phyloP scores from a whole-genome alignment of 306 rosid genomes.

The Gleditsia sinensis region DNA sequence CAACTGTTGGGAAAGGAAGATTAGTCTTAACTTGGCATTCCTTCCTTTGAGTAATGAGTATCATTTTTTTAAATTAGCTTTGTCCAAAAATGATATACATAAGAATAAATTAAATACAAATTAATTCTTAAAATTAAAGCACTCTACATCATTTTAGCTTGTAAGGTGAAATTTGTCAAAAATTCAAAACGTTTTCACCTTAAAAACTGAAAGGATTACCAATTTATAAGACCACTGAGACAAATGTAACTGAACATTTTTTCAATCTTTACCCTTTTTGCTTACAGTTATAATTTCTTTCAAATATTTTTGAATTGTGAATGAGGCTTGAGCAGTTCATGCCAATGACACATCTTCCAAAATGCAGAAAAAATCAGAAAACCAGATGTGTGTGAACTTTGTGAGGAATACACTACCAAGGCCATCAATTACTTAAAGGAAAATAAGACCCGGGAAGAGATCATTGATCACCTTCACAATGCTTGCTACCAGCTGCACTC shows the following conservation, averaged over 20 bases:
- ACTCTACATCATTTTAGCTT: neutral
- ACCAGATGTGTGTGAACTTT: slow-evolving; percentile 68
- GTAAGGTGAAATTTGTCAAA: neutral
- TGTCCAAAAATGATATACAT: too few relatives aligned
- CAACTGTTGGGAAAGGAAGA: slow-evolving; percentile 4
- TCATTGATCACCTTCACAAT: slow-evolving; percentile 53
- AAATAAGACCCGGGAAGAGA: slow-evolving; percentile 74
- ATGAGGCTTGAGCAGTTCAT: neutral
- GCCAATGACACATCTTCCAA: slow-evolving; percentile 22
- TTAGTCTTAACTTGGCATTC: neutral
- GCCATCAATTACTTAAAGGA: slow-evolving; percentile 65
- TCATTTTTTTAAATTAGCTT: neutral
- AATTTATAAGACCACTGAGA: neutral
- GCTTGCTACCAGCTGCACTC: slow-evolving; percentile 52
- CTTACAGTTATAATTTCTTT: neutral
- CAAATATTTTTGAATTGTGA: slow-evolving; percentile 1
- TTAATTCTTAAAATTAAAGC: too few relatives aligned
- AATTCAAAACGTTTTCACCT: neutral
- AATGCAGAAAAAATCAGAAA: slow-evolving; percentile 40
- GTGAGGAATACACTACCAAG: slow-evolving; percentile 68
- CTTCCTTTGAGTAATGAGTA: slow-evolving; percentile 8
- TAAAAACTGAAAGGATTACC: neutral
- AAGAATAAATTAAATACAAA: too few relatives aligned
- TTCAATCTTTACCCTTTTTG: neutral
- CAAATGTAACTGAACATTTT: neutral